Evolutionary conservation across 2,329 filamentous ascomycete genomes (phyloP), one percentile per base, ranked within the genome.

Genomic region (Pyricularia pennisetigena): DNA sequence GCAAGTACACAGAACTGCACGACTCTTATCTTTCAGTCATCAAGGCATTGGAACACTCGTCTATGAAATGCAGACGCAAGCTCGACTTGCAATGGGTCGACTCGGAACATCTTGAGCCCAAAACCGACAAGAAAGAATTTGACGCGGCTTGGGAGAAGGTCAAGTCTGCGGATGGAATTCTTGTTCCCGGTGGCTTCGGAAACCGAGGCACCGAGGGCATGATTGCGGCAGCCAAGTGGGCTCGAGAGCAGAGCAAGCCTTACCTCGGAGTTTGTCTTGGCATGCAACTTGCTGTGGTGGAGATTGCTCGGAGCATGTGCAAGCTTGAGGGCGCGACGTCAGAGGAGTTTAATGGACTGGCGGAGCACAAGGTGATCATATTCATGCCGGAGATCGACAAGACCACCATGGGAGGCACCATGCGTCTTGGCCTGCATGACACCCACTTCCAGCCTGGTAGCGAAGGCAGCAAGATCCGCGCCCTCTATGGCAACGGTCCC

Each of bases 211-310:
- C 88, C 0, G 90, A 94, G 76, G 95, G 95, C 70, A 98, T 98
- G 93, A 90, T 98, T 74, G 82, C 87, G 68, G 91, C 90, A 3
- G 90, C 91, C n/a, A 90, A 89, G 71, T 97, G 91, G 89, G 94
- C 94, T 1, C 89, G 95, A 68, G 90, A 90, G 72, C 89, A 93
- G 73, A 89, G 90, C 70, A 86, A 86, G 3, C 93, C 93, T 1
- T 97, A 90, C 79, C 84, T 98, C 0, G 95, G 95, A 69, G 90
- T 98, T 71, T 97, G 94, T 76, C 82, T 97, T 26, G 93, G 93
- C 69, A 93, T 97, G 89, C 95, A 98, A 78, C 86, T 97, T 64
- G 93, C 94, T 24, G 93, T 97, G 64, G 90, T 97, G 72, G 94
- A 98, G 78, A 92, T 88, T 73, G 93, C 93, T 1, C 88, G 93